Base-by-base conservation (phyloP, 176 grass and related monocot genomes). In the Aegilops longissima region DNA sequence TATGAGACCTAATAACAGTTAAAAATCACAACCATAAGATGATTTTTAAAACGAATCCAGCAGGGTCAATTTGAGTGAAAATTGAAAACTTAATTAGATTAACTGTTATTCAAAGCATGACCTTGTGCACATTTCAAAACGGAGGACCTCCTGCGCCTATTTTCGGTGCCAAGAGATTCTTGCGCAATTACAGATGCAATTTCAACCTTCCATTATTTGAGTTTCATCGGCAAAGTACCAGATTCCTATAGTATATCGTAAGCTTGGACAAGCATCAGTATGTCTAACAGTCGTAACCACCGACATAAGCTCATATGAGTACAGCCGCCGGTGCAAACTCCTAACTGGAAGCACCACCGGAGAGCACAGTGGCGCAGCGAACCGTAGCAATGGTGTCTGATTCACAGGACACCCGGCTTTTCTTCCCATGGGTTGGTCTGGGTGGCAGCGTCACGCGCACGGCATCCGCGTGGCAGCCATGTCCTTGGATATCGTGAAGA, bases 401-500 rank as follows among this genome's bases (percentile, higher is more conserved):
- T 61, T n/a, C 21, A 61, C 42, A 44, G 42, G 42, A 44, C 42
- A 44, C 9, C 42, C 1, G 21, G 13, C 2, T 76, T 30, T 51
- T 30, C 13, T 51, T 29, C 13, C 42, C 42, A 27, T 74, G 40
- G 71, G 24, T 17, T 24, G n/a, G n/a, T 49, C 1, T 3, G 40
- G 45, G 42, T 11, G 31, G 17, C 3, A 8, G 20, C 4, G 0
- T 77, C 77, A 89, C 1, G 81, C 78, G 17, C 80, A 87, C 1
- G 81, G 72, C 75, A 77, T 64, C 51, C 77, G 33, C 2, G 49
- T 69, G 27, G 38, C 85, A 0, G 85, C 77, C 18, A 70, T 71
- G 52, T 77, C 71, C 25, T 90, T 72, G 49, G 86, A 80, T 61
- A 93, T 89, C 82, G 87, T 89, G 17, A 89, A 76, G 40, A 90